phyloP scores from a whole-genome alignment of 2,329 filamentous ascomycete genomes.

The Diaporthe citrichinensis region DNA sequence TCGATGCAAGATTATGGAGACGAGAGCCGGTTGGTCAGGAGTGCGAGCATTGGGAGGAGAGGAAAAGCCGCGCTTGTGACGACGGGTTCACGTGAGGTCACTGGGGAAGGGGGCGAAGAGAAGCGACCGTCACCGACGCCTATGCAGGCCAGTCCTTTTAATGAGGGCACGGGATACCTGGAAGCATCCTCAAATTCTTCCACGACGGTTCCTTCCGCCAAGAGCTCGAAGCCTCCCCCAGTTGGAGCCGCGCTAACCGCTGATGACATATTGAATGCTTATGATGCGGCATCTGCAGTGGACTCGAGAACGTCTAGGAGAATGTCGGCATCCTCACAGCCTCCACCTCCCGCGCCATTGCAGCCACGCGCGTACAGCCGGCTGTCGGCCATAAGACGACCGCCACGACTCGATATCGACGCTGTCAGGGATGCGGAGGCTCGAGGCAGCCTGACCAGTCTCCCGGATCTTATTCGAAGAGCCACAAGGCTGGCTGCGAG shows the following conservation, averaged over 20 bases:
- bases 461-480: slow-evolving; percentile 90
- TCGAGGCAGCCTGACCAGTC: slow-evolving; percentile 89
- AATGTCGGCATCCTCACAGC: slow-evolving; percentile 44
- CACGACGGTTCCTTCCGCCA: slow-evolving; percentile 54
- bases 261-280: slow-evolving; percentile 65
- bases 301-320: slow-evolving; percentile 53
- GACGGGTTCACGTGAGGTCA: slow-evolving; percentile 41
- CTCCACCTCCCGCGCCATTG: slow-evolving; percentile 43
- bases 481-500: slow-evolving; percentile 90
- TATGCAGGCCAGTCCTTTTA: slow-evolving; percentile 56
- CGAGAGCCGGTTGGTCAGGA: slow-evolving; percentile 71
- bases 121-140: slow-evolving; percentile 55
- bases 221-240: slow-evolving; percentile 46
- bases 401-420: slow-evolving; percentile 85
- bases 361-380: slow-evolving; percentile 55
- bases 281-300: slow-evolving; percentile 63
- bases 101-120: slow-evolving; percentile 47
- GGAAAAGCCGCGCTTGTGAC: slow-evolving; percentile 70
- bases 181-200: slow-evolving; percentile 64
- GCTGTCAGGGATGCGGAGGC: slow-evolving; percentile 85
- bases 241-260: slow-evolving; percentile 52
- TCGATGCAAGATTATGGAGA: slow-evolving; percentile 60
- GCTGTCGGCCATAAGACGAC: slow-evolving; percentile 71
- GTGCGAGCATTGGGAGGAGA: slow-evolving; percentile 73
- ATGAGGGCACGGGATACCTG: slow-evolving; percentile 61